phyloP scores from a whole-genome alignment of 2,329 filamentous ascomycete genomes.

The Aspergillus terreus region DNA sequence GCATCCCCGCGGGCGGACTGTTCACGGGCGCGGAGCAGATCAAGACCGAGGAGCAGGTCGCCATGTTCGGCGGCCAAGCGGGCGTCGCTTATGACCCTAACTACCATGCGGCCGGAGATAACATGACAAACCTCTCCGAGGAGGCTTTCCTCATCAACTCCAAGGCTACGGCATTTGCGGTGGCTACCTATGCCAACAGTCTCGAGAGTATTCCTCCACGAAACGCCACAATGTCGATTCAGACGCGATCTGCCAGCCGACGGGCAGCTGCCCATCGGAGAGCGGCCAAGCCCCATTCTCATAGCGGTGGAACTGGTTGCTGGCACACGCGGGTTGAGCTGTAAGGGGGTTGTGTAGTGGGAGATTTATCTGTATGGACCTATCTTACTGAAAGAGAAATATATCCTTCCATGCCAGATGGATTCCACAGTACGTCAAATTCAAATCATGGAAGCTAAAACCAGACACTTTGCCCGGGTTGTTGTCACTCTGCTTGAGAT shows the following conservation, averaged over 20 bases:
- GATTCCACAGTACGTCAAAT: too few relatives aligned
- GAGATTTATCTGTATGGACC: background rate
- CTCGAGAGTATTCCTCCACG: constrained; percentile 19
- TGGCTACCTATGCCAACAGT: constrained; percentile 25
- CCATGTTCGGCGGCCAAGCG: constrained; percentile 67
- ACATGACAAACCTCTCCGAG: constrained; percentile 50
- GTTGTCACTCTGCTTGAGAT: too few relatives aligned
- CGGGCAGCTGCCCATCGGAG: background rate
- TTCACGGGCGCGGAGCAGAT: constrained; percentile 73
- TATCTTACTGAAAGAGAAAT: too few relatives aligned
- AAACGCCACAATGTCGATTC: constrained; percentile 1
- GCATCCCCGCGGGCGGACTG: constrained; percentile 71
- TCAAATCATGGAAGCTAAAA: too few relatives aligned
- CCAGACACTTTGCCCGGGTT: too few relatives aligned
- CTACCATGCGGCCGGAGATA: constrained; percentile 55
- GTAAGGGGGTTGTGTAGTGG: background rate
- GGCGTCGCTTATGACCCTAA: constrained; percentile 55
- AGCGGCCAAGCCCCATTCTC: constrained; percentile 10
- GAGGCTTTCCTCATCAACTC: constrained; percentile 25
- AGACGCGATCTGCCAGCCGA: background rate
- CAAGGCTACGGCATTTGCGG: constrained; percentile 22
- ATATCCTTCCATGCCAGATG: too few relatives aligned
- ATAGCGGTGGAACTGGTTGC: constrained; percentile 19
- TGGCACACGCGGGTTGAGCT: constrained; percentile 18
- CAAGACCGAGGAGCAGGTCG: constrained; percentile 65